These are phyloP conservation scores for Allium fistulosum DNA, from an alignment of 106 monocot species.

Conservation along the genomic window DNA sequence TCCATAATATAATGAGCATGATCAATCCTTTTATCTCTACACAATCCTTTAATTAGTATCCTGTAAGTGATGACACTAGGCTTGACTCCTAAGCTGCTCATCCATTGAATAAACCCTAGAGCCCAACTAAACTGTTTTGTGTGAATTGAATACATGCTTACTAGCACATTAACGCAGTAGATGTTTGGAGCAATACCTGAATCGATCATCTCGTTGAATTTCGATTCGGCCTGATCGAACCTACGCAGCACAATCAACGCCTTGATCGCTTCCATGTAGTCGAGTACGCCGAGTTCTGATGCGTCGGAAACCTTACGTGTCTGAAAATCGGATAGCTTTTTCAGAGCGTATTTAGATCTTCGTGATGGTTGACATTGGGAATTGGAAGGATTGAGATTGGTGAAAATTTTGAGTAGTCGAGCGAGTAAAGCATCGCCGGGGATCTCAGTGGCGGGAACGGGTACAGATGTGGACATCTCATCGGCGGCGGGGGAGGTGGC, in stretches of 20 bases:
- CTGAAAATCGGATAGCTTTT: no score
- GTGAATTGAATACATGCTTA: slow-evolving; percentile 36
- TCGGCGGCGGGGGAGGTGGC: slow-evolving; percentile 28
- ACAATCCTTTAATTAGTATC: slow-evolving; percentile 35
- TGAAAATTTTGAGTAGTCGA: slow-evolving; percentile 38
- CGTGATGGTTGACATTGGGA: slow-evolving; percentile 14
- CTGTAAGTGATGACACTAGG: slow-evolving; percentile 45
- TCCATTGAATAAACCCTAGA: slow-evolving; percentile 19
- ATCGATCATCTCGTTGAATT: slow-evolving; percentile 31
- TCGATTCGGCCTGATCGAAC: slow-evolving; percentile 13
- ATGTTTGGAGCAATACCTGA: slow-evolving; percentile 27
- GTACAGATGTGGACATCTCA: slow-evolving; percentile 5
- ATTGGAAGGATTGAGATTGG: slow-evolving; percentile 28
- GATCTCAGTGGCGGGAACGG: slow-evolving; percentile 11
- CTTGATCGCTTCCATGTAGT: slow-evolving; percentile 36
- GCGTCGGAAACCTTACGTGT: no score
- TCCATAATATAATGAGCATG: slow-evolving; percentile 16
- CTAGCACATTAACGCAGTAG: slow-evolving; percentile 23
- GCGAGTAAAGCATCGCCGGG: slow-evolving; percentile 20
- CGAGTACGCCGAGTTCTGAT: slow-evolving; percentile 2
- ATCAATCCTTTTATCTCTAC: slow-evolving; percentile 25
- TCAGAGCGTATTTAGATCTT: background rate
- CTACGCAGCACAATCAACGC: slow-evolving; percentile 18
- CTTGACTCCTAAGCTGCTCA: slow-evolving; percentile 18
- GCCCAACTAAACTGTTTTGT: slow-evolving; percentile 23